phyloP scores from a whole-genome alignment of 768 basidiomycete species.

The Termitomyces sp. region DNA sequence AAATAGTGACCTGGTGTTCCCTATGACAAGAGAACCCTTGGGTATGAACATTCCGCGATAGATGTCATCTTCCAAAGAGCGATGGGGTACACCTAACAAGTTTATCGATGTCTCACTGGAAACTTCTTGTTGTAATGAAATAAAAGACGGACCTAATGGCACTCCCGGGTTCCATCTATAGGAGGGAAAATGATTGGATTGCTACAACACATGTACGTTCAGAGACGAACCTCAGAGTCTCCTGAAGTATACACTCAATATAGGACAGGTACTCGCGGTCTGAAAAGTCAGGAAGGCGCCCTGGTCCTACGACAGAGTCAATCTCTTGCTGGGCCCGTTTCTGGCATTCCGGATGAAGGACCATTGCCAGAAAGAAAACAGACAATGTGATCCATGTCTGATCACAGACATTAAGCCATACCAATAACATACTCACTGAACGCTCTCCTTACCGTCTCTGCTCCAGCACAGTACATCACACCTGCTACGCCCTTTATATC shows the following conservation, averaged over 20 bases:
- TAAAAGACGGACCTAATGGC: neutral
- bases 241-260: constrained; percentile 16
- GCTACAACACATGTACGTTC: neutral
- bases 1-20: constrained; percentile 1
- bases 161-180: neutral
- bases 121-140: neutral
- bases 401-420: too few species aligned
- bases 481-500: constrained; percentile 16
- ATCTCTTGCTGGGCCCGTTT: constrained; percentile 25
- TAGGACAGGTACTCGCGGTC: constrained; percentile 22
- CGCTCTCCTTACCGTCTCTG: constrained; percentile 13
- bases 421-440: too few species aligned
- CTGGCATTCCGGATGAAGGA: constrained; percentile 20
- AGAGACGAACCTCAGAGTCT: constrained; percentile 11
- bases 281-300: constrained; percentile 23
- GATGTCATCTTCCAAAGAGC: constrained; percentile 6
- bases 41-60: constrained; percentile 1
- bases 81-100: constrained; percentile 12
- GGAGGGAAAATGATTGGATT: neutral
- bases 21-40: constrained; percentile 8
- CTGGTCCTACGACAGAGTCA: constrained; percentile 22
- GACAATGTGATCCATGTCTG: constrained; percentile 8
- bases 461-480: constrained; percentile 10
- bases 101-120: neutral
- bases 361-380: constrained; percentile 26